Percentiles rank a stretch among this genome's conserved stretches.
Conservation (phyloP, 2,329 filamentous ascomycete genomes). For the Alternaria gansuensis region DNA sequence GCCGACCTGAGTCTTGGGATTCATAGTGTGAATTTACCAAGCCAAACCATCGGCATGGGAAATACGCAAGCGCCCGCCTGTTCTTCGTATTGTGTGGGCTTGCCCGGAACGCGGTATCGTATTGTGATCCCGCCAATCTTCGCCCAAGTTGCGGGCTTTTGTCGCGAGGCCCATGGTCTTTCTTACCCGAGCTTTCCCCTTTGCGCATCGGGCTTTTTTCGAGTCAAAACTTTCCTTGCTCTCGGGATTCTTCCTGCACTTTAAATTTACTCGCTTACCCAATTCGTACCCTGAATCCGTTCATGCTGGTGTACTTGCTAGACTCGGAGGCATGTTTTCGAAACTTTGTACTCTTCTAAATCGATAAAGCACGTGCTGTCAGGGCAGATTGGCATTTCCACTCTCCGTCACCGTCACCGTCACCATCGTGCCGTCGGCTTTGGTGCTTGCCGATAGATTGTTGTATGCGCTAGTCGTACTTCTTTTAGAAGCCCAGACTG, state of each 20-base stretch:
- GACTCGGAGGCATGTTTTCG: conserved; percentile 8
- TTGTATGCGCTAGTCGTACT: conserved; percentile 1
- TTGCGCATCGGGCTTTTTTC: conserved; percentile 17
- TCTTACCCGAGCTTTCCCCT: conserved; percentile 4
- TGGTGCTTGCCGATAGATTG: background rate
- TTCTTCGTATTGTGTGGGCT: background rate
- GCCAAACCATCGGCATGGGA: conserved; percentile 3
- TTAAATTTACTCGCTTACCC: conserved; percentile 16
- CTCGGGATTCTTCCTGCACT: conserved; percentile 3
- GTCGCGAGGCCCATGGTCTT: background rate
- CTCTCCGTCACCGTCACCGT: conserved; percentile 1
- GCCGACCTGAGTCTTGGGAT: conserved; percentile 1
- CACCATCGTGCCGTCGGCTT: conserved; percentile 1
- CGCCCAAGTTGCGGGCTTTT: conserved; percentile 13
- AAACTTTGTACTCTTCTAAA: conserved; percentile 11
- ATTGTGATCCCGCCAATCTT: conserved; percentile 14
- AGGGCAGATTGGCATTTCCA: background rate
- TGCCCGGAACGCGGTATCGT: conserved; percentile 13
- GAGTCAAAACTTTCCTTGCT: conserved; percentile 15
- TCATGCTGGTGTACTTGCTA: conserved; percentile 10
- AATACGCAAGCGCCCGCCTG: background rate
- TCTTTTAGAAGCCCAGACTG: background rate
- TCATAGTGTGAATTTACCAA: background rate
- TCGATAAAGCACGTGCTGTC: conserved; percentile 15
- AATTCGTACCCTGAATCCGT: conserved; percentile 16